A percentile compares a stretch with the other conserved stretches of the same genome.
These are phyloP conservation scores for Stemphylium vesicarium DNA, from an alignment of 2,329 filamentous ascomycete genomes.

Conservation along the genomic window DNA sequence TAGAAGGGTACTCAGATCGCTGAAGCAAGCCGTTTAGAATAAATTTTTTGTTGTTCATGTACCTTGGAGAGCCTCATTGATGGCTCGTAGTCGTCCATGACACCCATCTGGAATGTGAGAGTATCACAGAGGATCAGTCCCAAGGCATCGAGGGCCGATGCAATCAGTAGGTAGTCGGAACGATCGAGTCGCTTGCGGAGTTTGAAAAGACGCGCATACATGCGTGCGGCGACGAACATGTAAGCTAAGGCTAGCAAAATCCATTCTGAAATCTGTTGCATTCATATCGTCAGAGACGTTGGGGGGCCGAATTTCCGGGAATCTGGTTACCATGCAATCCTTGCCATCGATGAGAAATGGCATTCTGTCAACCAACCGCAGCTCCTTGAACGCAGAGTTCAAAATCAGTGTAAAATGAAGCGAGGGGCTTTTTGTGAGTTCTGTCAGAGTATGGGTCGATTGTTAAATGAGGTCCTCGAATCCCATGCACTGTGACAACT, in stretches of 20 bases:
- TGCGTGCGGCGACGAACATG: slow-evolving; percentile 22
- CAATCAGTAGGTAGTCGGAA: slow-evolving; percentile 23
- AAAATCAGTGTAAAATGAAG: background rate
- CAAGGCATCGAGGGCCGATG: slow-evolving; percentile 14
- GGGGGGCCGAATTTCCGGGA: background rate
- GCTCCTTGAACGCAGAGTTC: too few species aligned
- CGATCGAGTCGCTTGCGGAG: slow-evolving; percentile 19
- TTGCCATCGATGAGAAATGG: slow-evolving; percentile 24
- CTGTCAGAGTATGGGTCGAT: too few species aligned
- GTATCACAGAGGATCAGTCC: slow-evolving; percentile 26
- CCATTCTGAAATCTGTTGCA: slow-evolving; percentile 26
- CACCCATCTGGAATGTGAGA: slow-evolving; percentile 14
- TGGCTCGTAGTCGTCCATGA: slow-evolving; percentile 25
- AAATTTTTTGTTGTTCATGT: background rate
- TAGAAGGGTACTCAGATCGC: background rate
- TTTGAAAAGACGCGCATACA: slow-evolving; percentile 12
- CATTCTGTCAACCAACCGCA: slow-evolving; percentile 1
- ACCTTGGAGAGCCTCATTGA: slow-evolving; percentile 28
- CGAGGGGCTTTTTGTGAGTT: background rate
- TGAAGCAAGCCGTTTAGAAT: background rate
- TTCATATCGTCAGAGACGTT: background rate
- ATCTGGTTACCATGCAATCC: slow-evolving; percentile 21
- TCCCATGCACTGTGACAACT: too few species aligned
- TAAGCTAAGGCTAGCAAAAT: slow-evolving; percentile 24
- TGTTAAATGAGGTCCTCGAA: too few species aligned